Conservation (phyloP, 257 asterid genomes). For the Solanum dulcamara region DNA sequence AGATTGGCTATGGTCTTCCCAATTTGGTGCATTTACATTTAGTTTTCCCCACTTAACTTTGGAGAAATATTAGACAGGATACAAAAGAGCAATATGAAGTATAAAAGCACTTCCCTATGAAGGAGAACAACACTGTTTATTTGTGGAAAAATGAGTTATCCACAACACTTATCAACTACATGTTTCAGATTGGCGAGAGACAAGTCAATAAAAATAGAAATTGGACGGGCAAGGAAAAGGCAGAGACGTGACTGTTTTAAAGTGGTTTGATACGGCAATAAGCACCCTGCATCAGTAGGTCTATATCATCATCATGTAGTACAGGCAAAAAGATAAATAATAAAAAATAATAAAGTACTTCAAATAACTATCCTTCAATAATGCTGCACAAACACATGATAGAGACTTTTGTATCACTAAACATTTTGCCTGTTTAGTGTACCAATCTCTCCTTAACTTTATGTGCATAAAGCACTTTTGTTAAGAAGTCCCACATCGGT, state of each 20-base stretch:
- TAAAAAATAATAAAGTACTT: neutral
- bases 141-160: neutral
- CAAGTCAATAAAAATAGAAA: neutral
- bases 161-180: neutral
- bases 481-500: no score
- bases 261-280: neutral
- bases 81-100: neutral
- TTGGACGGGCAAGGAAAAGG: neutral
- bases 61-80: neutral
- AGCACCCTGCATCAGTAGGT: neutral
- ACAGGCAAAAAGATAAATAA: neutral
- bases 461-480: neutral
- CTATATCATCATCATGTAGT: neutral
- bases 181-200: neutral
- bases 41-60: neutral
- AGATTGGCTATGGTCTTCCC: neutral
- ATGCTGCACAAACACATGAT: neutral
- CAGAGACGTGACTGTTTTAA: neutral
- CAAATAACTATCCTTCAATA: neutral
- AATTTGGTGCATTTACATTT: neutral
- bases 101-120: neutral
- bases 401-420: neutral
- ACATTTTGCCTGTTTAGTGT: neutral
- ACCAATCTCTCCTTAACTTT: neutral
- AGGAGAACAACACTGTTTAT: neutral